Base-by-base conservation (phyloP, 148 eudicot genomes). In the Rhododendron simsii region DNA sequence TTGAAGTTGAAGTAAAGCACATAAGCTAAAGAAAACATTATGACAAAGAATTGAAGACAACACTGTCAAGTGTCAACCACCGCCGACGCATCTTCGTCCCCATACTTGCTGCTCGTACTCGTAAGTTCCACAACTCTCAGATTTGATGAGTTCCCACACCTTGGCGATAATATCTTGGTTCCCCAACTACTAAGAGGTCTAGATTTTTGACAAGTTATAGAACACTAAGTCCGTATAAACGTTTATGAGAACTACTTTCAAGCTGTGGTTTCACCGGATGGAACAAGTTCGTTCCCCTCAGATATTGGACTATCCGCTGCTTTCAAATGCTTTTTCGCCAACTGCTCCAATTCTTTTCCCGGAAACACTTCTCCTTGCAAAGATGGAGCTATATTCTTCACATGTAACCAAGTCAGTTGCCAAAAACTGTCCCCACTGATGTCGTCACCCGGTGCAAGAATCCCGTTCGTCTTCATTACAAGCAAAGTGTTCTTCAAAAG, bases 371-470 rank as follows among this genome's bases (percentile, higher is more conserved):
- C 93, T 1, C 90, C 87, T 86, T 93, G 95, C 88, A 94, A 84
- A 81, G 90, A 83, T 5, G 98, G 91, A 37, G 92, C 89, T 37
- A 95, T 92, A 30, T 95, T 93, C 83, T 90, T 92, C n/a, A 93
- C 95, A 76, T 93, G 95, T 47, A 92, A 90, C 98, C 98, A 93
- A 53, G 96, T 95, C 86, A 93, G 80, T 85, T 95, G 92, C 95
- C 95, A 93, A 63, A 95, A 90, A 82, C 94, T 93, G 79, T 93
- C 96, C 71, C 92, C 95, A 48, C 95, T 92, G 18, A 91, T 84
- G 35, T 92, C 93, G 80, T 88, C 90, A 86, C 92, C 89, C 84
- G 89, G 95, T 18, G 89, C 92, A 50, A 95, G 93, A 28, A 95
- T 91, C 51, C 93, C 98, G 6, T 83, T 83, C 0, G 86, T 89